These are phyloP conservation scores for Bruguiera sexangula DNA, from an alignment of 345 rosid species.

Conservation along the genomic window DNA sequence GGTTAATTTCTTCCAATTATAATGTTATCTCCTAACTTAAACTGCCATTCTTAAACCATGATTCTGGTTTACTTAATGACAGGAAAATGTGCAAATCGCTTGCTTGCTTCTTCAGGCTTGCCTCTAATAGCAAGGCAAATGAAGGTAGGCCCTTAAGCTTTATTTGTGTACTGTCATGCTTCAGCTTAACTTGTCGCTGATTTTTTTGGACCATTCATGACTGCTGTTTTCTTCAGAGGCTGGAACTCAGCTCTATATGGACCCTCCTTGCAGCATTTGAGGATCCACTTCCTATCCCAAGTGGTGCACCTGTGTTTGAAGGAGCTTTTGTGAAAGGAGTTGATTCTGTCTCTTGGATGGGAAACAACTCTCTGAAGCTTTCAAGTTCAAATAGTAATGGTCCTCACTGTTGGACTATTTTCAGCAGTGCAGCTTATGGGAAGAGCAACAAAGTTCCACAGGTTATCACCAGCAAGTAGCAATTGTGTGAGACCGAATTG, in stretches of 20 bases:
- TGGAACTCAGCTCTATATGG: constrained; percentile 83
- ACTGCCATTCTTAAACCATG: neutral
- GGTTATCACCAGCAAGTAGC: constrained; percentile 26
- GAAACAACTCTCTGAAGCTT: constrained; percentile 75
- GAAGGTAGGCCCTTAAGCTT: constrained; percentile 50
- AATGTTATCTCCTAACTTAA: neutral
- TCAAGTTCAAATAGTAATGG: constrained; percentile 24
- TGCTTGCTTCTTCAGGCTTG: constrained; percentile 83
- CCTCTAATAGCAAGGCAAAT: constrained; percentile 83
- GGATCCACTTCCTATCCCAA: constrained; percentile 62
- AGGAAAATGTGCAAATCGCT: constrained; percentile 94
- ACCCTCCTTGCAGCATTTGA: constrained; percentile 92
- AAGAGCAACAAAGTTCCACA: constrained; percentile 88
- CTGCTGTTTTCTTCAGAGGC: constrained; percentile 37
- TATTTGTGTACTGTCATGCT: neutral
- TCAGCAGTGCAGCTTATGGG: constrained; percentile 78
- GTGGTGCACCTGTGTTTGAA: constrained; percentile 43
- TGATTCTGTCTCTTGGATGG: constrained; percentile 90
- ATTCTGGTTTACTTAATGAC: constrained; percentile 7
- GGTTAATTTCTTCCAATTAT: neutral
- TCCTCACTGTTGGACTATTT: constrained; percentile 80
- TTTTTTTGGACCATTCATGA: constrained; percentile 3
- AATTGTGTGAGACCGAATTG: neutral
- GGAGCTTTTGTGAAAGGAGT: constrained; percentile 90
- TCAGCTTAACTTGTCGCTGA: neutral